A percentile compares a stretch with the other conserved stretches of the same genome.
These are phyloP conservation scores for Phialocephala sp. DNA, from an alignment of 2,329 filamentous ascomycete genomes.

Conservation along the genomic window DNA sequence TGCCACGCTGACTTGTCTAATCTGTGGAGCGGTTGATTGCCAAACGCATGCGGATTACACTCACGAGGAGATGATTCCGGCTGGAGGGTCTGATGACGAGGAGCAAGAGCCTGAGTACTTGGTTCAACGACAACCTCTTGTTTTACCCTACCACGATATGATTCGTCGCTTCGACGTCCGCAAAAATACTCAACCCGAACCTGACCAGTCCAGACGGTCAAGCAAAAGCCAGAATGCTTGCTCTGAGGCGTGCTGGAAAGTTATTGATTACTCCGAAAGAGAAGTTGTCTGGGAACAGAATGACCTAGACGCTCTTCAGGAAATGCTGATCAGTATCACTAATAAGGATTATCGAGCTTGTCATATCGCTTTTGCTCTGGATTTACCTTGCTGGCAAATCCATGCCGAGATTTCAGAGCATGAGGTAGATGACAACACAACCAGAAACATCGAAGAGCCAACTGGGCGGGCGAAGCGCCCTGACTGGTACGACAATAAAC, in stretches of 20 bases:
- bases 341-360: conserved; percentile 32
- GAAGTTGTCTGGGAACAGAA: conserved; percentile 18
- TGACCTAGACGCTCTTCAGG: conserved; percentile 22
- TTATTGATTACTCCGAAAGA: conserved; percentile 15
- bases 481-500: conserved; percentile 41
- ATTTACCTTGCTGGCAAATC: conserved; percentile 39
- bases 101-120: conserved; percentile 27
- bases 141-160: conserved; percentile 31
- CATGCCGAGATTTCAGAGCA: conserved; percentile 29
- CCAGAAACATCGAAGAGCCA: conserved; percentile 1
- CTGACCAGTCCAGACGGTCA: not conserved
- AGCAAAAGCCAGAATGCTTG: conserved; percentile 20
- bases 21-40: conserved; percentile 39
- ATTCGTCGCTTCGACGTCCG: conserved; percentile 30
- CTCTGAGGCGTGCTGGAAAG: conserved; percentile 29
- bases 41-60: conserved; percentile 40
- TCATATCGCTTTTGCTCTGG: conserved; percentile 33
- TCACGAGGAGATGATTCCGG: conserved; percentile 13
- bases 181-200: not conserved
- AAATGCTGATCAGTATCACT: conserved; percentile 31
- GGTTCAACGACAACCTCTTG: conserved; percentile 28
- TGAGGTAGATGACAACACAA: conserved; percentile 16
- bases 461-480: conserved; percentile 20
- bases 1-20: conserved; percentile 35
- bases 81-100: conserved; percentile 26